These are phyloP conservation scores for Cylindrotheca fusiformis DNA, from an alignment of 108 stramenopile genomes.

Conservation along the genomic window DNA sequence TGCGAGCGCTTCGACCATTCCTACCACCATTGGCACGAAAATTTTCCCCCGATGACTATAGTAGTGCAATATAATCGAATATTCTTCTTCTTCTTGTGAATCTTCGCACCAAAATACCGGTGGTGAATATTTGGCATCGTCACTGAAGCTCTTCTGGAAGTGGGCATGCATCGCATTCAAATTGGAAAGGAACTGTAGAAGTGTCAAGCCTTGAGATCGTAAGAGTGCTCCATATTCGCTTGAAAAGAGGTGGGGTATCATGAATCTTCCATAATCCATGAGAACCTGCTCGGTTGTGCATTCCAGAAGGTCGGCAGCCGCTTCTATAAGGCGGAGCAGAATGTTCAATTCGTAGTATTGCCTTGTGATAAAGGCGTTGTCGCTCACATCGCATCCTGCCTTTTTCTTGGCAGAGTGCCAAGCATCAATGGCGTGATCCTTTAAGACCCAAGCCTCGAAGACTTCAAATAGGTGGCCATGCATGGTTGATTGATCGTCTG, in stretches of 20 bases:
- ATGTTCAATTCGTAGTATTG: slow-evolving; percentile 26
- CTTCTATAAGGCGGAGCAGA: slow-evolving; percentile 34
- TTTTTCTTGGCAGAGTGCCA: not conserved
- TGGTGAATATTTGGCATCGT: slow-evolving; percentile 16
- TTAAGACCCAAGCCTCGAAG: not conserved
- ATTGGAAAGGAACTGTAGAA: slow-evolving; percentile 36
- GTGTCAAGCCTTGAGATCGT: slow-evolving; percentile 34
- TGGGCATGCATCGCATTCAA: slow-evolving; percentile 43
- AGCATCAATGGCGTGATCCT: not conserved
- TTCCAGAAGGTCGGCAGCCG: slow-evolving; percentile 27
- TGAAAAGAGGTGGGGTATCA: slow-evolving; percentile 26
- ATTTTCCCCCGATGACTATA: not conserved
- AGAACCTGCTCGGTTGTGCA: slow-evolving; percentile 30
- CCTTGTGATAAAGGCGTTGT: slow-evolving; percentile 31
- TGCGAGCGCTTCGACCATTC: not conserved
- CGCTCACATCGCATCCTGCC: slow-evolving; percentile 8
- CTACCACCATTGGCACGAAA: not conserved
- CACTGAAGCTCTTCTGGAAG: slow-evolving; percentile 34
- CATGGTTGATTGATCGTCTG: too few species aligned
- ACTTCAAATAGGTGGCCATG: not conserved
- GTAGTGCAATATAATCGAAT: not conserved
- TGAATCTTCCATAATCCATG: slow-evolving; percentile 38
- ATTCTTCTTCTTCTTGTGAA: slow-evolving; percentile 3
- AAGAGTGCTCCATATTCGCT: slow-evolving; percentile 43
- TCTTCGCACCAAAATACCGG: slow-evolving; percentile 52